Evolutionary conservation across 225 moss, liverwort and hornwort species (phyloP).

Genomic region (Climacium dendroides): DNA sequence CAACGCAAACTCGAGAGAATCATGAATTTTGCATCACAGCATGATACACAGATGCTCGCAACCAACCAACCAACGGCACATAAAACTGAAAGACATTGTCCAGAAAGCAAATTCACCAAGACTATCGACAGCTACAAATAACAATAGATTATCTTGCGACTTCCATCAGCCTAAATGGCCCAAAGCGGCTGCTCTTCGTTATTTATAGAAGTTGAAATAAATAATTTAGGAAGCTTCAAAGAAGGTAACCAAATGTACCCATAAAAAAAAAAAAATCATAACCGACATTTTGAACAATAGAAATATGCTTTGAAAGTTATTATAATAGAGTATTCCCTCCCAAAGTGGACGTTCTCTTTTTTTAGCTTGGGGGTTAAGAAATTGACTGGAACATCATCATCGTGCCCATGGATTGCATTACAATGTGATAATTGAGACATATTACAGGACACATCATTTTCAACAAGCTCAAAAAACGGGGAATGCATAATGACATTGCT

Average conservation of each 20-base stretch:
- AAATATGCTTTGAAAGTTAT: background rate
- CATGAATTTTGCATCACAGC: background rate
- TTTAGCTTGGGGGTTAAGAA: background rate
- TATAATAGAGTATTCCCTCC: background rate
- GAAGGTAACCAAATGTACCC: background rate
- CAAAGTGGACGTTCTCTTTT: background rate
- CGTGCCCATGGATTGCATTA: background rate
- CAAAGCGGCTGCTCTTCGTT: background rate
- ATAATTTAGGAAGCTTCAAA: background rate
- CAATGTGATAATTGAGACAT: background rate
- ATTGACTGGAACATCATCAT: background rate
- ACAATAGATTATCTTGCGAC: background rate
- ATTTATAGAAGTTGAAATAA: background rate
- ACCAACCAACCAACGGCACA: background rate
- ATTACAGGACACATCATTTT: background rate
- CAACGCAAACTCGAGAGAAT: background rate
- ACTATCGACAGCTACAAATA: background rate
- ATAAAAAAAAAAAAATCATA: background rate
- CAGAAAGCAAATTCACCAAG: background rate
- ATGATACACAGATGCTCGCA: background rate
- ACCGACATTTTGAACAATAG: background rate
- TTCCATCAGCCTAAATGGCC: background rate
- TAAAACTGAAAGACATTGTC: background rate
- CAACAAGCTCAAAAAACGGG: background rate
- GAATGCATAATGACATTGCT: background rate